Conservation (phyloP, 2,329 filamentous ascomycete genomes). For the Phialophora verrucosa region DNA sequence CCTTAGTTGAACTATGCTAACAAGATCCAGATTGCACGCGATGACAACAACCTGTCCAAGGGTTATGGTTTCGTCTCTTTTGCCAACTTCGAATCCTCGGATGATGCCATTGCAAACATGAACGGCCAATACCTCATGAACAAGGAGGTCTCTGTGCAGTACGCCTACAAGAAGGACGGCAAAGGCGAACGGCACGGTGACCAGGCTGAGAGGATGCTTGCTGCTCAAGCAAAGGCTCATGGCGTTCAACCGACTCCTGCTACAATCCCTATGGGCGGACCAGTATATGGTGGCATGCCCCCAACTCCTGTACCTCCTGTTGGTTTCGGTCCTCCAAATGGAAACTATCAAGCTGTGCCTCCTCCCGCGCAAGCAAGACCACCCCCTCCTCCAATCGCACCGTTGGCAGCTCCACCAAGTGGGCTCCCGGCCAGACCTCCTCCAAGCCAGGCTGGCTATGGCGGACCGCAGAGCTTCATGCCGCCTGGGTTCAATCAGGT, state of each 20-base stretch:
- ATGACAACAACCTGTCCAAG: constrained; percentile 86
- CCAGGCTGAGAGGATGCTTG: constrained; percentile 87
- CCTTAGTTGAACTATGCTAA: constrained; percentile 38
- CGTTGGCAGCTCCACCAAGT: constrained; percentile 54
- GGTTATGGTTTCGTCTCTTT: constrained; percentile 97
- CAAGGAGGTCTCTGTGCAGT: constrained; percentile 95
- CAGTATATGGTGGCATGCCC: constrained; percentile 43
- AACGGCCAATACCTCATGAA: constrained; percentile 96
- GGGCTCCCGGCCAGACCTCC: constrained; percentile 72
- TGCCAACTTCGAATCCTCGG: constrained; percentile 88
- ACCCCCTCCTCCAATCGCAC: constrained; percentile 63
- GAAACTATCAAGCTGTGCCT: constrained; percentile 51
- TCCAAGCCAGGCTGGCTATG: constrained; percentile 70
- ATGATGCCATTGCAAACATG: constrained; percentile 89
- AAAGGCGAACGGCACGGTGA: constrained; percentile 97
- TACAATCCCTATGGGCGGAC: constrained; percentile 62
- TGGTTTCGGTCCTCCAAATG: constrained; percentile 50
- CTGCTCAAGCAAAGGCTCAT: constrained; percentile 89
- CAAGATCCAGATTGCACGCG: constrained; percentile 69
- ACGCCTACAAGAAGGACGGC: constrained; percentile 99
- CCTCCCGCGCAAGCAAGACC: constrained; percentile 53
- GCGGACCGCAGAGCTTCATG: constrained; percentile 64
- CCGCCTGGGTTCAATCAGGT: constrained; percentile 50
- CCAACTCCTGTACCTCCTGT: constrained; percentile 45
- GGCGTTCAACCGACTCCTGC: constrained; percentile 85